Conservation (phyloP, 1,284 basidiomycete species). For the Malassezia sp. region DNA sequence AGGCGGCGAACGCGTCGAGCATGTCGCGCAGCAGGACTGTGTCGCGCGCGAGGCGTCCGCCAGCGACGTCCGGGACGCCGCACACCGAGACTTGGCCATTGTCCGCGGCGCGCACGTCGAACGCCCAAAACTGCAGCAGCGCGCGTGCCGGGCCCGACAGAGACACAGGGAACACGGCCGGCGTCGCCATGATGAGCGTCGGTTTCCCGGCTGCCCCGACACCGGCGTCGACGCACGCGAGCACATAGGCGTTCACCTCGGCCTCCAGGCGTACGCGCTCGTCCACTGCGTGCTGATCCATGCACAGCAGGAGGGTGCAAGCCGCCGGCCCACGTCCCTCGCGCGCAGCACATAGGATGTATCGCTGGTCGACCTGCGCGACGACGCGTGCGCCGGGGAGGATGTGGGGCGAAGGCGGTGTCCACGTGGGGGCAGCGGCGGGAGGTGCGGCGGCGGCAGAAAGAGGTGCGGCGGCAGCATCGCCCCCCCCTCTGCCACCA, state of each 20-base stretch:
- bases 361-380: conserved; percentile 76
- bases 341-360: conserved; percentile 58
- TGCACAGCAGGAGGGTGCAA: conserved; percentile 54
- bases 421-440: no score
- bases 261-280: conserved; percentile 77
- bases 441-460: not conserved
- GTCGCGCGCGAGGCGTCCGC: not conserved
- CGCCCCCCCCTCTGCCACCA: not conserved
- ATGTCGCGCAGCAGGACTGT: not conserved
- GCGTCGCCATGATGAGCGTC: no score
- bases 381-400: conserved; percentile 41
- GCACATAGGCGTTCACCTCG: conserved; percentile 60
- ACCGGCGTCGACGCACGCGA: conserved; percentile 4
- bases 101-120: not conserved
- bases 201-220: not conserved
- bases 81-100: not conserved
- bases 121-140: not conserved
- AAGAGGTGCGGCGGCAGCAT: not conserved
- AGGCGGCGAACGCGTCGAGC: not conserved
- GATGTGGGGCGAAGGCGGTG: no score
- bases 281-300: conserved; percentile 92
- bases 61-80: not conserved
- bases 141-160: not conserved
- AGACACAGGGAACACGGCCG: no score
- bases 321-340: conserved; percentile 2